Percentiles rank a stretch among this genome's conserved stretches.
phyloP scores from a whole-genome alignment of 176 grass and related monocot genomes.

The Zizania latifolia region DNA sequence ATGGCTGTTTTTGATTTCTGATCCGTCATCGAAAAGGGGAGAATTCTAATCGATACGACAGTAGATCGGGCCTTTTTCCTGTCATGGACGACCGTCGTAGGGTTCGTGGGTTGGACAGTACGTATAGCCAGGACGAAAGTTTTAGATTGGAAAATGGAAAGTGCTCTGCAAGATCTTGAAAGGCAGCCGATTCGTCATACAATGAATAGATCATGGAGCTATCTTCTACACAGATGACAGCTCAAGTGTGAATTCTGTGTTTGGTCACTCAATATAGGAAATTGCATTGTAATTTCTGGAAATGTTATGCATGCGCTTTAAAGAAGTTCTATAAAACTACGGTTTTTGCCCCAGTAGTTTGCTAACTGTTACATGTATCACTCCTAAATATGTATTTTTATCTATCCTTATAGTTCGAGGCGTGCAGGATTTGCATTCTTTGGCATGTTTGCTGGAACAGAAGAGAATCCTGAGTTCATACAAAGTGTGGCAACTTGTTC shows the following conservation, averaged over 20 bases:
- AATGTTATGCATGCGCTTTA: background rate
- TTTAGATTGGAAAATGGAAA: background rate
- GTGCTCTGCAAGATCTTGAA: background rate
- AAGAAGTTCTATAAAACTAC: no score
- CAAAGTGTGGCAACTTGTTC: constrained; percentile 40
- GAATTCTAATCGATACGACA: background rate
- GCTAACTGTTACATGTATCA: background rate
- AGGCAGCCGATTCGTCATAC: no score
- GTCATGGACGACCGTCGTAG: background rate
- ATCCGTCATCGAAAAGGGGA: background rate
- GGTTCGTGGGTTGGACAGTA: background rate
- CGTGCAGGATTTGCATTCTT: constrained; percentile 97
- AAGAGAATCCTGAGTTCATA: constrained; percentile 95
- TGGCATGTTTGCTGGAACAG: constrained; percentile 93
- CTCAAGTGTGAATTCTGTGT: background rate
- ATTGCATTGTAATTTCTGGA: background rate
- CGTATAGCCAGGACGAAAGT: background rate
- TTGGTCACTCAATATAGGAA: background rate
- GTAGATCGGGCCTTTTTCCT: no score
- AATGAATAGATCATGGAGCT: no score
- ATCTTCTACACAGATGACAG: background rate
- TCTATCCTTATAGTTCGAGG: background rate
- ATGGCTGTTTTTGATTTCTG: background rate
- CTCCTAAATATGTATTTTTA: background rate
- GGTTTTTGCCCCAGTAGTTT: background rate